Percentiles rank a stretch among this genome's conserved stretches.
phyloP scores from a whole-genome alignment of 371 early-diverging fungal genomes.

The Mucor irregularis region DNA sequence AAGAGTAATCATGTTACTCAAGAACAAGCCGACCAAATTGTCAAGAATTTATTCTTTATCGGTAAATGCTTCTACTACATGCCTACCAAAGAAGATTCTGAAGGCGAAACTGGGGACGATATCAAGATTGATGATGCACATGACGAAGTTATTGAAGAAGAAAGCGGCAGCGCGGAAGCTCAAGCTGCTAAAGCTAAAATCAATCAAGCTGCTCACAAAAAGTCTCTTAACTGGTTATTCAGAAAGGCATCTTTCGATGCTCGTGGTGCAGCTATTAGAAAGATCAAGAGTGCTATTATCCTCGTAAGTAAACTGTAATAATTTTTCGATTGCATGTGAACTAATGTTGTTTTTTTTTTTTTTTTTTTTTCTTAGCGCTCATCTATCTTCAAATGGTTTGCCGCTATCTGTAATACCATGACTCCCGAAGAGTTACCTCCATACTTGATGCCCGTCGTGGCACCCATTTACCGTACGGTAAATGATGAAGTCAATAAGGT shows the following conservation, averaged over 20 bases:
- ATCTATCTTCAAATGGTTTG: slow-evolving; percentile 87
- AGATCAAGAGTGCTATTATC: slow-evolving; percentile 38
- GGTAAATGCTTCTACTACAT: slow-evolving; percentile 72
- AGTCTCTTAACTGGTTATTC: slow-evolving; percentile 62
- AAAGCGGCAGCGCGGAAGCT: slow-evolving; percentile 8
- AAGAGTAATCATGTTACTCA: slow-evolving; percentile 68
- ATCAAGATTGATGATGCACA: slow-evolving; percentile 34
- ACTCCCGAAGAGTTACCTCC: slow-evolving; percentile 56
- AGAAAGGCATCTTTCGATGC: slow-evolving; percentile 69
- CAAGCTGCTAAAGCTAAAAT: slow-evolving; percentile 13
- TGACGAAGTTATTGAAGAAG: slow-evolving; percentile 30
- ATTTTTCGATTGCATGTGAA: not conserved
- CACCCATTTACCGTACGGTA: slow-evolving; percentile 80
- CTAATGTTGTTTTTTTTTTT: not conserved
- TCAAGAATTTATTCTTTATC: slow-evolving; percentile 93
- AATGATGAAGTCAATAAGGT: slow-evolving; percentile 74
- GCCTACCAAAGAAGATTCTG: slow-evolving; percentile 45
- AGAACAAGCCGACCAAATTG: slow-evolving; percentile 85
- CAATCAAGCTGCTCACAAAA: slow-evolving; percentile 27
- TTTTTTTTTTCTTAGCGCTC: slow-evolving; percentile 54
- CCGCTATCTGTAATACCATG: slow-evolving; percentile 77
- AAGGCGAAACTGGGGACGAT: slow-evolving; percentile 29
- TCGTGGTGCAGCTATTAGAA: slow-evolving; percentile 61
- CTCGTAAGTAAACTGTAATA: slow-evolving; percentile 34
- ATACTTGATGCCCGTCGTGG: slow-evolving; percentile 72